A percentile compares a stretch with the other conserved stretches of the same genome.
phyloP scores from a whole-genome alignment of 768 basidiomycete species.

The Lentinula edodes region DNA sequence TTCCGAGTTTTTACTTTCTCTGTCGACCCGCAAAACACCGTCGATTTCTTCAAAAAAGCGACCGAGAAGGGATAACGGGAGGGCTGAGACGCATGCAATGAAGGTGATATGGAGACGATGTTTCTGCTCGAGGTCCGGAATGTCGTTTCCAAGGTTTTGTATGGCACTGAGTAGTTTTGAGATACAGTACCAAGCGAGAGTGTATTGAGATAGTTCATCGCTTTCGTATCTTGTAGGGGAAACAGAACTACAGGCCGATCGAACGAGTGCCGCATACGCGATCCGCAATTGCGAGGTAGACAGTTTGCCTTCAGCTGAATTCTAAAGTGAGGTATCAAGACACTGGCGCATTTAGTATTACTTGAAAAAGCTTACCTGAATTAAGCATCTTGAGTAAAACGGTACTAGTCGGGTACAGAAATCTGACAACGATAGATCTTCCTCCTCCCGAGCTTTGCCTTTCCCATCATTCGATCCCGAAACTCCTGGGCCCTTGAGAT shows the following conservation, averaged over 20 bases:
- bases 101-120: constrained; percentile 63
- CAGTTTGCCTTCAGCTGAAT: constrained; percentile 55
- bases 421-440: constrained; percentile 19
- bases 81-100: constrained; percentile 58
- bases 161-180: constrained; percentile 48
- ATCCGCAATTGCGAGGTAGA: constrained; percentile 63
- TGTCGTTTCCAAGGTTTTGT: constrained; percentile 18
- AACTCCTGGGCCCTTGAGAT: constrained; percentile 19
- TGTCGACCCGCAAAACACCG: background rate
- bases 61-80: constrained; percentile 53
- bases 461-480: constrained; percentile 5
- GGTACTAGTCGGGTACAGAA: constrained; percentile 60
- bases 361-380: constrained; percentile 45
- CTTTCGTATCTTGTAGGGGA: constrained; percentile 20
- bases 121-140: constrained; percentile 19
- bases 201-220: constrained; percentile 10
- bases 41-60: constrained; percentile 46
- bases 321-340: constrained; percentile 33
- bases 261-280: constrained; percentile 69
- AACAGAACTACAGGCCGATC: constrained; percentile 47
- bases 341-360: background rate
- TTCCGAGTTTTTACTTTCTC: background rate
- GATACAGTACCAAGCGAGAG: constrained; percentile 67
- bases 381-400: constrained; percentile 66
- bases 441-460: constrained; percentile 3